Conservation (phyloP, 225 moss, liverwort and hornwort genomes). For the Thuidium tamariscinum region DNA sequence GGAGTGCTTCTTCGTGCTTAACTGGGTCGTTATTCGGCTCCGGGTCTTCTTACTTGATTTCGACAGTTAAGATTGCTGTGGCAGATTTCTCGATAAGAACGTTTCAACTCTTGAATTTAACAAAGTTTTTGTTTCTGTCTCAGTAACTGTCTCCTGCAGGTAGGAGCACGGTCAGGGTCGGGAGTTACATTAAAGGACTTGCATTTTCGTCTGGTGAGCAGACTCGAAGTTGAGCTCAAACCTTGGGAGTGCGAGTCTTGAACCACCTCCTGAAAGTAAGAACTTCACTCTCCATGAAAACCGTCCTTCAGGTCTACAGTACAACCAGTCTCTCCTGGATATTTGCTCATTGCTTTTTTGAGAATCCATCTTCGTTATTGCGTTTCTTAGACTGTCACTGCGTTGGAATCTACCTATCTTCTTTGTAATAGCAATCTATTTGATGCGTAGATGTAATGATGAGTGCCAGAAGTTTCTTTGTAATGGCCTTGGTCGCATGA, state of each 20-base stretch:
- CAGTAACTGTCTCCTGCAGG: background rate
- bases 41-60: background rate
- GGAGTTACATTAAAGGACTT: background rate
- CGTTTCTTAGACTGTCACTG: background rate
- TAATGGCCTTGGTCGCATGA: background rate
- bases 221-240: background rate
- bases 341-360: background rate
- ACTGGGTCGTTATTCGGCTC: background rate
- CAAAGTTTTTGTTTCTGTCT: background rate
- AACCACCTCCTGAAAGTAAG: constrained; percentile 11
- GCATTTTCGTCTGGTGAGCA: background rate
- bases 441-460: background rate
- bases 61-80: background rate
- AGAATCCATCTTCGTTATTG: background rate
- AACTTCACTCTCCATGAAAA: background rate
- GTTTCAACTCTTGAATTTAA: background rate
- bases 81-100: background rate
- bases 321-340: background rate
- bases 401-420: background rate
- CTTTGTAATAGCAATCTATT: background rate
- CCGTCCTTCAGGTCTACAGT: background rate
- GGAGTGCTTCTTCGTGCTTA: background rate
- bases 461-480: background rate
- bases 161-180: background rate
- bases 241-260: background rate